phyloP scores from a whole-genome alignment of 1,284 basidiomycete genomes.

The Sphagnurus paluster region DNA sequence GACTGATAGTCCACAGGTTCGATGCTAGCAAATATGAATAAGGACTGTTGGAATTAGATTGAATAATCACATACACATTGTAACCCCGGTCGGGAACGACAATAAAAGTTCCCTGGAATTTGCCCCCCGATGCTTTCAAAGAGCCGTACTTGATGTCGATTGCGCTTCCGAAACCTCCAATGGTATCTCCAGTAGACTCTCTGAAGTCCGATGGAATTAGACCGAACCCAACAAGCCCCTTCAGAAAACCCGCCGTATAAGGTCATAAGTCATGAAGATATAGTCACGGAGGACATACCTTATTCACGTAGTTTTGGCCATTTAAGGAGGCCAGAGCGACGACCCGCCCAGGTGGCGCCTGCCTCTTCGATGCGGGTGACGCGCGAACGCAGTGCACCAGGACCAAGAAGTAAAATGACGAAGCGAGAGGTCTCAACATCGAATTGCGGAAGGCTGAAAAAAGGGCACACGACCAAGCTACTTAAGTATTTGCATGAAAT shows the following conservation, averaged over 20 bases:
- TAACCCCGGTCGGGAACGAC: slow-evolving; percentile 56
- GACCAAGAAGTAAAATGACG: slow-evolving; percentile 7
- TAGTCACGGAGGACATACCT: slow-evolving; percentile 17
- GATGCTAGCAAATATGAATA: slow-evolving; percentile 38
- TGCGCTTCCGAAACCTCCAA: slow-evolving; percentile 43
- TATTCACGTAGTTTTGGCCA: slow-evolving; percentile 29
- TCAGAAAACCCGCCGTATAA: background rate
- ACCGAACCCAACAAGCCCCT: slow-evolving; percentile 44
- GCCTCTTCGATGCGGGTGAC: background rate
- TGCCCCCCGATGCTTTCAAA: slow-evolving; percentile 22
- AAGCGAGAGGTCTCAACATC: slow-evolving; percentile 5
- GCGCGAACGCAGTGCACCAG: slow-evolving; percentile 3
- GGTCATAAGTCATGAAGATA: background rate
- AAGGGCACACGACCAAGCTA: no score
- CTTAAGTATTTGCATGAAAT: background rate
- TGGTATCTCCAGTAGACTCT: slow-evolving; percentile 41
- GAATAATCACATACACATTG: slow-evolving; percentile 35
- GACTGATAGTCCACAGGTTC: slow-evolving; percentile 30
- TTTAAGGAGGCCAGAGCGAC: slow-evolving; percentile 20
- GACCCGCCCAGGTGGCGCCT: background rate
- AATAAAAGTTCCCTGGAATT: slow-evolving; percentile 42
- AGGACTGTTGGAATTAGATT: background rate
- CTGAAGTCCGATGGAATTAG: slow-evolving; percentile 38
- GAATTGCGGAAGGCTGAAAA: no score
- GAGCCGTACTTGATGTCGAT: slow-evolving; percentile 37